A percentile compares a stretch with the other conserved stretches of the same genome.
These are phyloP conservation scores for Thermoascus crustaceus DNA, from an alignment of 2,329 filamentous ascomycete species.

Conservation along the genomic window DNA sequence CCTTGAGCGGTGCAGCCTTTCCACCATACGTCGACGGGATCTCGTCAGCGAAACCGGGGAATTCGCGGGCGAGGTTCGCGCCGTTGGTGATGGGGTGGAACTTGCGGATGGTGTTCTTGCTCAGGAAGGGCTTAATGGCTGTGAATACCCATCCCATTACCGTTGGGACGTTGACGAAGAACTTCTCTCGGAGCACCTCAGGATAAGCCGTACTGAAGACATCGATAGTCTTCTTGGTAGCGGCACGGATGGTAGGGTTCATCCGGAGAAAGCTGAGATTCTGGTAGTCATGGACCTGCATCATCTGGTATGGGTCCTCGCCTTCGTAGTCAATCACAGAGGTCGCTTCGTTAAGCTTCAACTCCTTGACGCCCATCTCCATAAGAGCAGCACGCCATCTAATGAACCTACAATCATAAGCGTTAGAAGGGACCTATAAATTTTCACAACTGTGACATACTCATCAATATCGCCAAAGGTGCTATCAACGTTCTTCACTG, in stretches of 20 bases:
- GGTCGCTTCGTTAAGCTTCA: slow-evolving; percentile 62
- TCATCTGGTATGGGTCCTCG: slow-evolving; percentile 77
- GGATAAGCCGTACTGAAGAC: slow-evolving; percentile 78
- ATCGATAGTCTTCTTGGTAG: slow-evolving; percentile 71
- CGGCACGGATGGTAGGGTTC: slow-evolving; percentile 66
- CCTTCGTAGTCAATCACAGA: slow-evolving; percentile 56
- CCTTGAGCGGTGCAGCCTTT: slow-evolving; percentile 48
- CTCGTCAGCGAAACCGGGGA: slow-evolving; percentile 50
- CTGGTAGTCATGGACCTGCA: slow-evolving; percentile 90
- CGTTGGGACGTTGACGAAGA: slow-evolving; percentile 87
- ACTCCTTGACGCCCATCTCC: slow-evolving; percentile 72
- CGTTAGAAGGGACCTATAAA: background rate
- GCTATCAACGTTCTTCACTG: slow-evolving; percentile 67
- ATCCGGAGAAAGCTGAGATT: slow-evolving; percentile 78
- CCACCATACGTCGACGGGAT: slow-evolving; percentile 76
- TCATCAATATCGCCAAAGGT: slow-evolving; percentile 77
- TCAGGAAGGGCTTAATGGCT: slow-evolving; percentile 67
- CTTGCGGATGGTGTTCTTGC: slow-evolving; percentile 66
- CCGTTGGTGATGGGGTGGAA: slow-evolving; percentile 73
- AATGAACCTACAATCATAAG: slow-evolving; percentile 57
- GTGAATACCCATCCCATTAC: slow-evolving; percentile 84
- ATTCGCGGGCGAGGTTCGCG: slow-evolving; percentile 55
- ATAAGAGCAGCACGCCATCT: slow-evolving; percentile 84
- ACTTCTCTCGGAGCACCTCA: slow-evolving; percentile 82
- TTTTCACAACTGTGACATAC: slow-evolving; percentile 45